These are phyloP conservation scores for Botryococcus braunii DNA, from an alignment of 163 green algal genomes.

Conservation along the genomic window DNA sequence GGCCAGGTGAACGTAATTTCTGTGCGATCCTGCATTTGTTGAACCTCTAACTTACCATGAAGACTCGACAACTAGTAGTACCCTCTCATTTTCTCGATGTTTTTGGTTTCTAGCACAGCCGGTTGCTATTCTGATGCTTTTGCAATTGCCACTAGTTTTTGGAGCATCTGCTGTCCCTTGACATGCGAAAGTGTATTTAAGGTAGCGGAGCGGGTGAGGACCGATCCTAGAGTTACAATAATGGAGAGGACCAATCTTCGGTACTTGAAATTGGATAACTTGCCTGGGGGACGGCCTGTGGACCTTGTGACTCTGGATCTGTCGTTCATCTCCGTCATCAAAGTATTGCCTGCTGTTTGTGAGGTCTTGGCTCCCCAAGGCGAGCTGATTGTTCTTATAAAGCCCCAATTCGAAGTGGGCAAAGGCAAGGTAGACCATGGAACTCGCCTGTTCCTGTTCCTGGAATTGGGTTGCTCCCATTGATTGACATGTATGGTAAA, in stretches of 20 bases:
- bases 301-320: slow-evolving; percentile 89
- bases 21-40: no score
- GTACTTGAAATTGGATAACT: slow-evolving; percentile 48
- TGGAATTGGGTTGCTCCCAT: no score
- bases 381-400: slow-evolving; percentile 81
- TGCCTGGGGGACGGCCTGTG: slow-evolving; percentile 46
- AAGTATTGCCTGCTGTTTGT: slow-evolving; percentile 59
- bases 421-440: slow-evolving; percentile 40
- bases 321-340: slow-evolving; percentile 91
- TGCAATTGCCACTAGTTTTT: no score
- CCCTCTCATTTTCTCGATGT: no score
- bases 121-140: no score
- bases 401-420: slow-evolving; percentile 94
- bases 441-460: slow-evolving; percentile 1
- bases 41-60: no score
- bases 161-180: no score
- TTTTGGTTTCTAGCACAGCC: no score
- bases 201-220: slow-evolving; percentile 74
- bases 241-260: slow-evolving; percentile 93
- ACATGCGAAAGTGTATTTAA: no score
- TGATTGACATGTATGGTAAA: no score
- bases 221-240: slow-evolving; percentile 65
- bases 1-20: slow-evolving; percentile 66
- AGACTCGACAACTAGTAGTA: no score
- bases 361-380: slow-evolving; percentile 42